A percentile compares a stretch with the other conserved stretches of the same genome.
phyloP scores from a whole-genome alignment of 257 asterid genomes.

The Ballota nigra region DNA sequence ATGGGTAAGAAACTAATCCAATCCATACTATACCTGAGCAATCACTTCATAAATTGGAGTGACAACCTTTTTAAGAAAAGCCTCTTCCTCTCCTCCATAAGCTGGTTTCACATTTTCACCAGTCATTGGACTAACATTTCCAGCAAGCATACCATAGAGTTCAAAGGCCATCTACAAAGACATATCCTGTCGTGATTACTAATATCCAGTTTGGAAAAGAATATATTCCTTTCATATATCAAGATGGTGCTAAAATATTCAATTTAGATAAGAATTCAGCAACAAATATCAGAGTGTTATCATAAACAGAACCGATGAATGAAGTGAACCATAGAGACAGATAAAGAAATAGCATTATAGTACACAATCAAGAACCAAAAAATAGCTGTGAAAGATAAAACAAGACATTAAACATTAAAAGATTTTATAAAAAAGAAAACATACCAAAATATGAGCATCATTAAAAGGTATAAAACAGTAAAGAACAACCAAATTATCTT shows the following conservation, averaged over 20 bases:
- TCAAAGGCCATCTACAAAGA: conserved; percentile 88
- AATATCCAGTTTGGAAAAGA: conserved; percentile 1
- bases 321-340: neutral
- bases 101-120: conserved; percentile 99
- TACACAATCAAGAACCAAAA: neutral
- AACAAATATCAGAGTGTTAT: neutral
- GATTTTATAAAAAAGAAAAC: neutral
- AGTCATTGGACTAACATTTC: conserved; percentile 96
- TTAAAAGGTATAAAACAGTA: neutral
- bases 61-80: conserved; percentile 81
- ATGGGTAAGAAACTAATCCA: neutral
- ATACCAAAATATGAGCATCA: neutral
- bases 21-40: conserved; percentile 61
- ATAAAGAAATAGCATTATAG: neutral
- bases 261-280: neutral
- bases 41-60: conserved; percentile 97
- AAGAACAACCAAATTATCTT: neutral
- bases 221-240: neutral
- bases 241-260: conserved; percentile 1
- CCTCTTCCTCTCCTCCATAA: conserved; percentile 99
- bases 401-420: neutral
- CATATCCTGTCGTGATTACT: conserved; percentile 2
- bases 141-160: conserved; percentile 97
- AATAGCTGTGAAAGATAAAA: neutral
- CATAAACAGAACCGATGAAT: neutral